phyloP scores from a whole-genome alignment of 768 basidiomycete genomes.

The Boletellus ananas region DNA sequence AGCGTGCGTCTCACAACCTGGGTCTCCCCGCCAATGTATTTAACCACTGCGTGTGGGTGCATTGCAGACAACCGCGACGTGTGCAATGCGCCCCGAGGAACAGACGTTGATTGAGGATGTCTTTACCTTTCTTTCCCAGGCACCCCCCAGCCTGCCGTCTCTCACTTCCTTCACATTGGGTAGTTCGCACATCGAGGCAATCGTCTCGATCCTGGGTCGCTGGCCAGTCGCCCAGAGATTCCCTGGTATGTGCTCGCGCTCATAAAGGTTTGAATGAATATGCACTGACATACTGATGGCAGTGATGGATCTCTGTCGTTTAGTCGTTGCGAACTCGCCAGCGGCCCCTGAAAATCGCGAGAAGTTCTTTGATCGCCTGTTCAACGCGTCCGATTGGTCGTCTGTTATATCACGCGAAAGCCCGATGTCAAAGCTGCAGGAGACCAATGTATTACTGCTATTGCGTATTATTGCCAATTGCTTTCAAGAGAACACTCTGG shows the following conservation, averaged over 20 bases:
- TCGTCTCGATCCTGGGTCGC: slow-evolving; percentile 61
- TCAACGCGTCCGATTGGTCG: slow-evolving; percentile 66
- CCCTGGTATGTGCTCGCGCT: slow-evolving; percentile 47
- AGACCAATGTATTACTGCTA: slow-evolving; percentile 81
- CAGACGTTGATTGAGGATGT: slow-evolving; percentile 52
- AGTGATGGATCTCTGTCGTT: slow-evolving; percentile 86
- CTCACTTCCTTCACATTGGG: slow-evolving; percentile 34
- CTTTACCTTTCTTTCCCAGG: slow-evolving; percentile 55
- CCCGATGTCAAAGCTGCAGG: slow-evolving; percentile 65
- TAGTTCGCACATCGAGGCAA: slow-evolving; percentile 53
- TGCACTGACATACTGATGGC: slow-evolving; percentile 1
- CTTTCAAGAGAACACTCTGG: slow-evolving; percentile 52
- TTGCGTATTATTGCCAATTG: slow-evolving; percentile 78
- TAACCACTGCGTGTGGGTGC: not conserved
- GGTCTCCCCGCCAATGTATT: not conserved
- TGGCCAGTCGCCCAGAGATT: slow-evolving; percentile 75
- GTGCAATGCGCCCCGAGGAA: slow-evolving; percentile 71
- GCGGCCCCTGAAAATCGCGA: slow-evolving; percentile 41
- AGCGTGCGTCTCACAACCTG: slow-evolving; percentile 46
- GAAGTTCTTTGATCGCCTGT: slow-evolving; percentile 56
- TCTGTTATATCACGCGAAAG: slow-evolving; percentile 42
- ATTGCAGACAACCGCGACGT: slow-evolving; percentile 60
- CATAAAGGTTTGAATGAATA: not conserved
- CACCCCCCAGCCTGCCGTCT: slow-evolving; percentile 36
- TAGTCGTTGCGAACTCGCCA: slow-evolving; percentile 60